Conservation (phyloP, 2,329 filamentous ascomycete genomes). For the Scedosporium dehoogii region DNA sequence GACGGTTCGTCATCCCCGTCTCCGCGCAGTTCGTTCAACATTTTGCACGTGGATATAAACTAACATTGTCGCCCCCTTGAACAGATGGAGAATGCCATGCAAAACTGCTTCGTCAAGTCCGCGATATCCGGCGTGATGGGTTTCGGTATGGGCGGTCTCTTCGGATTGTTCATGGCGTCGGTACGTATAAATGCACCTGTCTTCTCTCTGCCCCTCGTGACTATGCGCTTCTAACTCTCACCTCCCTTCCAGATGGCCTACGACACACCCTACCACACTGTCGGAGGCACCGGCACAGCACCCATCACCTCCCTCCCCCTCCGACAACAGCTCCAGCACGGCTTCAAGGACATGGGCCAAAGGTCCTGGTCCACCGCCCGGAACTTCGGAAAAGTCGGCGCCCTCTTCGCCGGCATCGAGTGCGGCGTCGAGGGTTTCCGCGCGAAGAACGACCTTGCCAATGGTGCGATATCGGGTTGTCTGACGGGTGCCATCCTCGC, state of each 20-base stretch:
- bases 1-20: conserved; percentile 7
- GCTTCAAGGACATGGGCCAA: conserved; percentile 90
- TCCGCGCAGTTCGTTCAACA: too few species aligned
- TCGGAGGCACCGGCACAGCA: conserved; percentile 23
- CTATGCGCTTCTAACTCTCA: conserved; percentile 2
- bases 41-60: background rate
- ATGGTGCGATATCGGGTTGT: conserved; percentile 81
- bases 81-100: conserved; percentile 77
- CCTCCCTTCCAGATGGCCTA: conserved; percentile 71
- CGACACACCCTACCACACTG: conserved; percentile 72
- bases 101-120: conserved; percentile 84
- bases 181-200: conserved; percentile 40
- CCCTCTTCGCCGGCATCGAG: conserved; percentile 85
- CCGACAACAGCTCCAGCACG: conserved; percentile 70
- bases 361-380: conserved; percentile 76
- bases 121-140: conserved; percentile 87
- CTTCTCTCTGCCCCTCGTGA: background rate
- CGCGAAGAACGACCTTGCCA: conserved; percentile 87
- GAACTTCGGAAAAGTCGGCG: conserved; percentile 91
- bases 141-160: conserved; percentile 85
- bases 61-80: background rate
- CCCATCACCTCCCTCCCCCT: conserved; percentile 59
- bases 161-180: conserved; percentile 96
- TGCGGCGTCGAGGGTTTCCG: conserved; percentile 89
- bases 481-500: conserved; percentile 84